Percentiles rank a stretch among this genome's conserved stretches.
Evolutionary conservation across 2,329 filamentous ascomycete species (phyloP).

Genomic region (Aspergillus intermedius): DNA sequence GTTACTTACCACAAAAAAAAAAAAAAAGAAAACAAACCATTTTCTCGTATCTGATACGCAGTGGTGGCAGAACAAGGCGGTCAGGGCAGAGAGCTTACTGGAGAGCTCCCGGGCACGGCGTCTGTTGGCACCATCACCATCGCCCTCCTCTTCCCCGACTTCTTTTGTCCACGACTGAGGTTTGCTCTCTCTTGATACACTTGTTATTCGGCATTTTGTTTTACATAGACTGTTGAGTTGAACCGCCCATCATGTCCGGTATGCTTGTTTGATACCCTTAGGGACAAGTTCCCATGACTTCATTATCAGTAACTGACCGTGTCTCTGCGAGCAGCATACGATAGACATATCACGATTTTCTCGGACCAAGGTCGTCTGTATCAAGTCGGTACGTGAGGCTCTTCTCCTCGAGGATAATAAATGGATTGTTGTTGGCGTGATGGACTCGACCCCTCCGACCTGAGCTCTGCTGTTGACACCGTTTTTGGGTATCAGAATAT

Average conservation of each 20-base stretch:
- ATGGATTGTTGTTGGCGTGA: neutral
- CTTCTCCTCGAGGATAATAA: neutral
- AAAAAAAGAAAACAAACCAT: too few relatives aligned
- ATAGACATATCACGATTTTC: constrained; percentile 99
- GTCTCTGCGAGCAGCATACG: constrained; percentile 65
- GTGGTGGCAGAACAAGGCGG: constrained; percentile 22
- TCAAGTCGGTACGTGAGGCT: constrained; percentile 72
- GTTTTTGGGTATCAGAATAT: constrained; percentile 65
- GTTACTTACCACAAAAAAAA: too few relatives aligned
- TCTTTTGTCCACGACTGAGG: constrained; percentile 8
- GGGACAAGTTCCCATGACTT: constrained; percentile 20
- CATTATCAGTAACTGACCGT: constrained; percentile 21
- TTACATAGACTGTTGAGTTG: constrained; percentile 8
- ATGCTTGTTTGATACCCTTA: constrained; percentile 14
- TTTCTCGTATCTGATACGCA: too few relatives aligned
- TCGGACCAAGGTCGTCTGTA: constrained; percentile 97
- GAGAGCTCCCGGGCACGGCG: constrained; percentile 32
- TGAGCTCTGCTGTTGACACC: neutral
- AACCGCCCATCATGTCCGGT: constrained; percentile 39
- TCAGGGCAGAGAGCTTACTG: constrained; percentile 24
- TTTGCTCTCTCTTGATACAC: constrained; percentile 4
- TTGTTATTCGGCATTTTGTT: constrained; percentile 5
- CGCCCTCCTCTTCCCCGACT: constrained; percentile 17
- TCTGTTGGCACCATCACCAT: constrained; percentile 26
- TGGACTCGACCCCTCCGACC: neutral